Percentiles rank a stretch among this genome's conserved stretches.
Evolutionary conservation across 31 red algal genomes (phyloP).

Genomic region (Porphyra umbilicalis): DNA sequence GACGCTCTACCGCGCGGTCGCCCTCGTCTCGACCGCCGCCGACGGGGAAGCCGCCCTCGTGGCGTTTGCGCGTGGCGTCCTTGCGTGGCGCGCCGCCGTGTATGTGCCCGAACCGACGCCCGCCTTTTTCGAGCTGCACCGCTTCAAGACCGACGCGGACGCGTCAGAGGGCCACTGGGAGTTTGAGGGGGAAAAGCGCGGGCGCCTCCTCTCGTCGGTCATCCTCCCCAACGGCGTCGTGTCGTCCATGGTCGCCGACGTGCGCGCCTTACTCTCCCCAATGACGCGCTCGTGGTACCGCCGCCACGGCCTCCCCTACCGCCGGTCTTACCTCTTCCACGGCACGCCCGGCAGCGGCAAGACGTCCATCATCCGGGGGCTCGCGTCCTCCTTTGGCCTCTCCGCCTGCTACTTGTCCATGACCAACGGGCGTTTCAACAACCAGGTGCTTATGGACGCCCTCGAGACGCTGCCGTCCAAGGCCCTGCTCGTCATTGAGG

Average conservation of each 20-base stretch:
- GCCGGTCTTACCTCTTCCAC: slow-evolving; percentile 63
- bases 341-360: slow-evolving; percentile 78
- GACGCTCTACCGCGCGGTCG: neutral
- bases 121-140: slow-evolving; percentile 13
- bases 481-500: slow-evolving; percentile 67
- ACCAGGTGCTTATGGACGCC: slow-evolving; percentile 54
- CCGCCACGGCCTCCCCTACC: slow-evolving; percentile 48
- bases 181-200: neutral
- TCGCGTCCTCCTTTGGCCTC: slow-evolving; percentile 56
- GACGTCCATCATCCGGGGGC: slow-evolving; percentile 47
- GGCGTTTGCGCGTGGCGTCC: neutral
- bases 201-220: slow-evolving; percentile 12
- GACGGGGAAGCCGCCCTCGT: slow-evolving; percentile 10
- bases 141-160: neutral
- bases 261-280: slow-evolving; percentile 17
- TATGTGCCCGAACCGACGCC: neutral
- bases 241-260: slow-evolving; percentile 17
- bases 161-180: slow-evolving; percentile 11
- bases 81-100: slow-evolving; percentile 2
- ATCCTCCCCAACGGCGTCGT: slow-evolving; percentile 10
- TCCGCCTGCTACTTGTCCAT: slow-evolving; percentile 59
- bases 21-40: neutral
- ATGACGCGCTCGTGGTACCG: slow-evolving; percentile 37
- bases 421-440: slow-evolving; percentile 44
- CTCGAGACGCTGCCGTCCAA: slow-evolving; percentile 35